Conservation (phyloP, 441 rosid species). For the Macaranga tanarius region DNA sequence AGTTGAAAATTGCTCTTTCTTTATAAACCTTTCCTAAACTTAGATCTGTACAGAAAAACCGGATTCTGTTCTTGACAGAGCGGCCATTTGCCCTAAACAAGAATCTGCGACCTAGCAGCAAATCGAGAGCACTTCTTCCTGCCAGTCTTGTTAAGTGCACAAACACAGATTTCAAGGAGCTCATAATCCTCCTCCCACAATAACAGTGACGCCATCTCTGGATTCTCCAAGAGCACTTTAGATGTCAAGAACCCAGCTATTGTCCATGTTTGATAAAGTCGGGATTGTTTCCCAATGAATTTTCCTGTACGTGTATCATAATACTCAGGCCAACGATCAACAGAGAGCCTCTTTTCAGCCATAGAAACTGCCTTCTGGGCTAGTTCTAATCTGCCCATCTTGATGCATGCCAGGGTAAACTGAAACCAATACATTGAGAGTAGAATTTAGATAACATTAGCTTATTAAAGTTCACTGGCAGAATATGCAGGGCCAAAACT, state of each 20-base stretch:
- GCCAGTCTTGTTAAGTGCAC: constrained; percentile 75
- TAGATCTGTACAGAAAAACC: constrained; percentile 31
- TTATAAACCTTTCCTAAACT: constrained; percentile 20
- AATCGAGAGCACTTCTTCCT: constrained; percentile 84
- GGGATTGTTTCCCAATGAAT: constrained; percentile 82
- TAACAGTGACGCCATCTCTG: constrained; percentile 72
- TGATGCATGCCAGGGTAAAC: constrained; percentile 96
- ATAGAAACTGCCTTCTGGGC: constrained; percentile 75
- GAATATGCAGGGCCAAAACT: constrained; percentile 13
- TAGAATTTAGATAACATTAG: neutral
- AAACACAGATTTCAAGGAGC: constrained; percentile 82
- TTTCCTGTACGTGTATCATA: constrained; percentile 82
- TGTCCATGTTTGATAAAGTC: constrained; percentile 92
- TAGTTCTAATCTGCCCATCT: constrained; percentile 79
- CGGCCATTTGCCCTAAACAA: constrained; percentile 40
- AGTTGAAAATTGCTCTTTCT: constrained; percentile 3
- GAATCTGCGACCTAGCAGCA: constrained; percentile 92
- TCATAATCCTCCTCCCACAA: constrained; percentile 95
- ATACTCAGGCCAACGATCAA: constrained; percentile 89
- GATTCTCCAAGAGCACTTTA: constrained; percentile 71
- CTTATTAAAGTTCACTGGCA: neutral
- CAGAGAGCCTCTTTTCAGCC: constrained; percentile 73
- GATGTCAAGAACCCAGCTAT: constrained; percentile 85
- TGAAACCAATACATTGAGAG: constrained; percentile 32
- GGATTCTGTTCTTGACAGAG: constrained; percentile 12